Percentiles rank a stretch among this genome's conserved stretches.
Evolutionary conservation across 2,329 filamentous ascomycete genomes (phyloP).

Genomic region (Fusarium protoensiforme): DNA sequence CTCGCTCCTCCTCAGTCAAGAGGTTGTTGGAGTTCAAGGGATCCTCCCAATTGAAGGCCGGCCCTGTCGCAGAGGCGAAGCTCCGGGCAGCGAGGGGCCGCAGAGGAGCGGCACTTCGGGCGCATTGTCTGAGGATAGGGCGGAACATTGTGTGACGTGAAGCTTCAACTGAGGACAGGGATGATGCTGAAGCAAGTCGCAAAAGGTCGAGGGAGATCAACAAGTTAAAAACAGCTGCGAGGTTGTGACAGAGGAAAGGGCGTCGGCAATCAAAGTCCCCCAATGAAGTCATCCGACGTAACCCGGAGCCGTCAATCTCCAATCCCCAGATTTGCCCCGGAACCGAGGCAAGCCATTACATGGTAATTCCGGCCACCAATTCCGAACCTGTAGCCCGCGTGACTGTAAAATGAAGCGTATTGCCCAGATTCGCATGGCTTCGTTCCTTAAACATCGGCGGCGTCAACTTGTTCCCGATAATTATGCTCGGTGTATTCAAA

Average conservation of each 20-base stretch:
- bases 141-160: conserved; percentile 44
- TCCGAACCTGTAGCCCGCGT: conserved; percentile 7
- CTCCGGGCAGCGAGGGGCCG: conserved; percentile 44
- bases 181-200: background rate
- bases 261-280: conserved; percentile 37
- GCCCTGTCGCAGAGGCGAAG: conserved; percentile 50
- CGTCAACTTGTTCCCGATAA: conserved; percentile 16
- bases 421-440: conserved; percentile 11
- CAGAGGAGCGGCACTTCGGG: conserved; percentile 38
- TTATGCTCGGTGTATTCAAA: conserved; percentile 17
- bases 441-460: conserved; percentile 14
- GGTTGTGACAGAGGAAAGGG: conserved; percentile 24
- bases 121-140: conserved; percentile 45
- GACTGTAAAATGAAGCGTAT: conserved; percentile 15
- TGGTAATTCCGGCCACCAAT: conserved; percentile 5
- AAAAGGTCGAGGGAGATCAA: background rate
- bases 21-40: conserved; percentile 80
- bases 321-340: conserved; percentile 42
- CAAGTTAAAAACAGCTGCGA: conserved; percentile 34
- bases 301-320: conserved; percentile 40
- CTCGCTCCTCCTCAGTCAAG: conserved; percentile 89
- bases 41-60: conserved; percentile 89
- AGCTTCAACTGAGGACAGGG: background rate
- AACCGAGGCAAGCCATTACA: conserved; percentile 29
- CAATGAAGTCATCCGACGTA: conserved; percentile 46